Conservation (phyloP, 2,329 filamentous ascomycete genomes). For the Epichloe bromicola region DNA sequence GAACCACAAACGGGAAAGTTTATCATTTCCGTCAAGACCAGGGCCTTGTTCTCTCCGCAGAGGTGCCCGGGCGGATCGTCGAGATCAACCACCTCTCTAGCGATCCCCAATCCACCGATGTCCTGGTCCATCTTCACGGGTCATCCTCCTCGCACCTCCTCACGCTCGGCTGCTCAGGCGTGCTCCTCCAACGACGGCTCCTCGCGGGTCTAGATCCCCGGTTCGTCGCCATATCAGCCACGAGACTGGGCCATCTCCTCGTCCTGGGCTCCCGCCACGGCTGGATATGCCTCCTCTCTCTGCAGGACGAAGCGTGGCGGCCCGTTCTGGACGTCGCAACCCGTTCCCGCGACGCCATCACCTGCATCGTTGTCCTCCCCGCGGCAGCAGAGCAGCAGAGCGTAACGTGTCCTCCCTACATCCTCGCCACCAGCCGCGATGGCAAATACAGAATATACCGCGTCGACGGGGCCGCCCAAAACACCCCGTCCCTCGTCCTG, state of each 20-base stretch:
- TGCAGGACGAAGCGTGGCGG: slow-evolving; percentile 14
- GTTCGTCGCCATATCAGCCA: slow-evolving; percentile 36
- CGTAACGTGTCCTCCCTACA: slow-evolving; percentile 20
- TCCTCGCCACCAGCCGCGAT: slow-evolving; percentile 66
- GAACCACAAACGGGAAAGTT: slow-evolving; percentile 34
- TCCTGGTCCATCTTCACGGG: slow-evolving; percentile 35
- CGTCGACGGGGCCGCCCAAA: slow-evolving; percentile 15
- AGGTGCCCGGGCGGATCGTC: slow-evolving; percentile 34
- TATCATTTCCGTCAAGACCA: slow-evolving; percentile 25
- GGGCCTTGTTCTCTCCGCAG: slow-evolving; percentile 20
- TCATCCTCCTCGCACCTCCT: slow-evolving; percentile 30
- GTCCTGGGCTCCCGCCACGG: slow-evolving; percentile 43
- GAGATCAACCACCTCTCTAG: slow-evolving; percentile 32
- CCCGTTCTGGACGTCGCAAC: slow-evolving; percentile 23
- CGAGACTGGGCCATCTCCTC: slow-evolving; percentile 26
- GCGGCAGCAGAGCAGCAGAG: slow-evolving; percentile 8
- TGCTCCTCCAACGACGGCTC: slow-evolving; percentile 15
- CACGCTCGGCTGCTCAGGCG: slow-evolving; percentile 22
- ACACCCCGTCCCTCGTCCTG: slow-evolving; percentile 25
- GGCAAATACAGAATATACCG: slow-evolving; percentile 58
- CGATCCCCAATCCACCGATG: slow-evolving; percentile 12
- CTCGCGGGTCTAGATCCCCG: slow-evolving; percentile 30
- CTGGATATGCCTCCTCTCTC: slow-evolving; percentile 25
- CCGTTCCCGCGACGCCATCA: slow-evolving; percentile 51
- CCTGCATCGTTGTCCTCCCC: slow-evolving; percentile 42